Conservation (phyloP, 306 rosid species). For the Parietaria judaica region DNA sequence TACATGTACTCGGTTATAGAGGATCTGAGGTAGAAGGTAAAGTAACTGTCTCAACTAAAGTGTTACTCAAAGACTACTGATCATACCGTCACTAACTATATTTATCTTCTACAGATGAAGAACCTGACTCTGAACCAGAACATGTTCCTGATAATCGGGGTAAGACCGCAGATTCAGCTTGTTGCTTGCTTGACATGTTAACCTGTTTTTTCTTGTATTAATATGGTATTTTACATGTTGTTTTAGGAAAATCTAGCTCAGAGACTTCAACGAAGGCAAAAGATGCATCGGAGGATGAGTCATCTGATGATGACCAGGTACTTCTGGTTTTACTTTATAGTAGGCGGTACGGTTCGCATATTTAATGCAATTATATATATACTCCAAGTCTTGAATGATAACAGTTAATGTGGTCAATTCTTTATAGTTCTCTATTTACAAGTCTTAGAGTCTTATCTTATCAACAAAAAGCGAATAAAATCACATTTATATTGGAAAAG, state of each 20-base stretch:
- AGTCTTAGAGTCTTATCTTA: too few relatives aligned
- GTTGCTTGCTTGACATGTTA: background rate
- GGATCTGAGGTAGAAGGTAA: slow-evolving; percentile 17
- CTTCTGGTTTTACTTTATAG: too few relatives aligned
- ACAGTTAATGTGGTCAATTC: too few relatives aligned
- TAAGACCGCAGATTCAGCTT: slow-evolving; percentile 10
- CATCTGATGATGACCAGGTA: slow-evolving; percentile 21
- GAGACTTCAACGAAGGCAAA: slow-evolving; percentile 27
- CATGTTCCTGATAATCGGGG: slow-evolving; percentile 24
- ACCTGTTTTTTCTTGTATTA: background rate
- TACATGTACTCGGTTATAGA: slow-evolving; percentile 45
- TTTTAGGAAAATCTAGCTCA: slow-evolving; percentile 19
- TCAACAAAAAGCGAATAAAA: too few relatives aligned
- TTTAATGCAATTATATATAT: background rate
- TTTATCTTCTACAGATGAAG: slow-evolving; percentile 19
- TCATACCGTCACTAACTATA: slow-evolving; percentile 3
- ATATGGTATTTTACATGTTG: slow-evolving; percentile 1
- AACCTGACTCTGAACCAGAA: slow-evolving; percentile 29
- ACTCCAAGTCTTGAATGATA: too few relatives aligned
- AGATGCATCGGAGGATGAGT: slow-evolving; percentile 24
- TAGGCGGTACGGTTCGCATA: background rate
- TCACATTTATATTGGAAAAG: too few relatives aligned
- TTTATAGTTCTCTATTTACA: too few relatives aligned
- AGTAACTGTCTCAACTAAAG: slow-evolving; percentile 22
- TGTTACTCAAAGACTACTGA: background rate